Conservation (phyloP, 1,284 basidiomycete genomes). For the Ustilago trichophora region DNA sequence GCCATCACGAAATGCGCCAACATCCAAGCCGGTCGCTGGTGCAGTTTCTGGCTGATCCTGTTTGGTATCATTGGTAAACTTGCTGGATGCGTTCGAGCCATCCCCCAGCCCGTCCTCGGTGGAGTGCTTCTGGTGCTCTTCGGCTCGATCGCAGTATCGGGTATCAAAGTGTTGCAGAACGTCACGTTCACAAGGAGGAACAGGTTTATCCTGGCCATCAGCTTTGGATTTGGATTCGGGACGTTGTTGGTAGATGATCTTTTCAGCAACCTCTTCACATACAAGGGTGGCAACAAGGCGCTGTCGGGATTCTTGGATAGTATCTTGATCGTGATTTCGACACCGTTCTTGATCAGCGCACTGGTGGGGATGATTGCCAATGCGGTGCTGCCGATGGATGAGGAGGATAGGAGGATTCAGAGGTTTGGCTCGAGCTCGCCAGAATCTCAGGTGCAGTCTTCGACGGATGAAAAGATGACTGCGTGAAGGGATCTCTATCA, state of each 20-base stretch:
- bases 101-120: slow-evolving; percentile 82
- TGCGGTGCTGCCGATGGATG: slow-evolving; percentile 50
- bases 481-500: background rate
- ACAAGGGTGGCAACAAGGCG: slow-evolving; percentile 69
- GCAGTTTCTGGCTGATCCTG: slow-evolving; percentile 54
- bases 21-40: slow-evolving; percentile 54
- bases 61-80: slow-evolving; percentile 77
- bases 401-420: slow-evolving; percentile 42
- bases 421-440: too few relatives aligned
- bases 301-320: slow-evolving; percentile 78
- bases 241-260: slow-evolving; percentile 70
- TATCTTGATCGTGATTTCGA: slow-evolving; percentile 76
- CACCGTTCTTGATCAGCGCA: slow-evolving; percentile 74
- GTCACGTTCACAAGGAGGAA: slow-evolving; percentile 76
- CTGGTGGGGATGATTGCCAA: slow-evolving; percentile 67
- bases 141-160: slow-evolving; percentile 70
- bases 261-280: slow-evolving; percentile 68
- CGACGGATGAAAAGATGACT: slow-evolving; percentile 23
- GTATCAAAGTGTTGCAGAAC: slow-evolving; percentile 77
- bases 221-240: slow-evolving; percentile 79
- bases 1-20: slow-evolving; percentile 66
- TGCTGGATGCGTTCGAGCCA: slow-evolving; percentile 71
- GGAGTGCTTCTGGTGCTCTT: slow-evolving; percentile 69
- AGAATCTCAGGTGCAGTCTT: background rate
- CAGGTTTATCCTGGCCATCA: slow-evolving; percentile 72